Percentiles rank a stretch among this genome's conserved stretches.
phyloP scores from a whole-genome alignment of 179 eudicot species.

The Carnegiea gigantea region DNA sequence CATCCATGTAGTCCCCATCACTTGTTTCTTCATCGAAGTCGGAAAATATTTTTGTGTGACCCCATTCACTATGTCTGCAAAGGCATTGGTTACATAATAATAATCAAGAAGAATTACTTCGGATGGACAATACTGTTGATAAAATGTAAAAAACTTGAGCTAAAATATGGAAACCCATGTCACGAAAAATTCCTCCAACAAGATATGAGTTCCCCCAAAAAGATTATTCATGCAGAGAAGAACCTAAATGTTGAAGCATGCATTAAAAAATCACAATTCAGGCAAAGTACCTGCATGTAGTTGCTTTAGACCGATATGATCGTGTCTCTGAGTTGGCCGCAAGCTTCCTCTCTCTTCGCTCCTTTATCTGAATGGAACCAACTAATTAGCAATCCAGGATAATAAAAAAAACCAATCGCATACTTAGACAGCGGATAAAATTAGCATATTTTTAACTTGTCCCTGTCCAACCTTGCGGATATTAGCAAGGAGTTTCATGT shows the following conservation, averaged over 20 bases:
- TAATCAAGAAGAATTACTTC: not conserved
- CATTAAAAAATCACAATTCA: not conserved
- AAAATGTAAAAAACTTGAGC: not conserved
- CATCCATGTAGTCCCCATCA: slow-evolving; percentile 56
- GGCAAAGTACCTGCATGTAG: slow-evolving; percentile 67
- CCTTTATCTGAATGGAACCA: slow-evolving; percentile 51
- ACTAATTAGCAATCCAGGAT: slow-evolving; percentile 14
- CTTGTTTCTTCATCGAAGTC: slow-evolving; percentile 71
- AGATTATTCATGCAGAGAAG: not conserved
- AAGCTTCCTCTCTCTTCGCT: slow-evolving; percentile 65
- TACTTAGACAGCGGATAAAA: not conserved
- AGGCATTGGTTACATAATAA: slow-evolving; percentile 8
- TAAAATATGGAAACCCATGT: not conserved
- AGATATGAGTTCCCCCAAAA: not conserved
- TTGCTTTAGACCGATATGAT: slow-evolving; percentile 72
- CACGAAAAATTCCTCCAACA: not conserved
- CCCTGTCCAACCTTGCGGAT: slow-evolving; percentile 71
- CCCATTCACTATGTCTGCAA: slow-evolving; percentile 86
- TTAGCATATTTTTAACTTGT: not conserved
- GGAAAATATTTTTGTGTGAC: slow-evolving; percentile 84
- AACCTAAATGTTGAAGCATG: slow-evolving; percentile 2
- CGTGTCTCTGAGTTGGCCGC: slow-evolving; percentile 54
- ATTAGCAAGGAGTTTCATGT: slow-evolving; percentile 91
- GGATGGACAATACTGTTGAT: not conserved
- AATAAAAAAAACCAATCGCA: not conserved